A percentile compares a stretch with the other conserved stretches of the same genome.
Evolutionary conservation across 352 stramenopile genomes (phyloP).

Genomic region (Thraustochytrium striatum): DNA sequence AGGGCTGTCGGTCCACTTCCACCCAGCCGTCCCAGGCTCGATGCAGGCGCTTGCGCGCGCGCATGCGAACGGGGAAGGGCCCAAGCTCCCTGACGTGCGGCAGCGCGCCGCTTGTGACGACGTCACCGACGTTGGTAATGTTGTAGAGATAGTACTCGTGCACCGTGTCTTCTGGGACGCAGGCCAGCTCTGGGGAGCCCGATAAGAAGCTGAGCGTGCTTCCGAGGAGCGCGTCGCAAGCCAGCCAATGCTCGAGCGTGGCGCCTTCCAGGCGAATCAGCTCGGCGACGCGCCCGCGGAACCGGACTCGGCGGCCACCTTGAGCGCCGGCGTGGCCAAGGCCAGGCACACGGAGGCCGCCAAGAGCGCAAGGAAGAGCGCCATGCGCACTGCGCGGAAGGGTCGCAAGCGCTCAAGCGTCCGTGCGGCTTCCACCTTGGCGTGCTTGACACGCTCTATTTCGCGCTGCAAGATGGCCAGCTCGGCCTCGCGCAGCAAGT

Average conservation of each 20-base stretch:
- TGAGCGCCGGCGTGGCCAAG: not conserved
- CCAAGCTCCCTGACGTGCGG: conserved; percentile 17
- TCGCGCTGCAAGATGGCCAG: conserved; percentile 13
- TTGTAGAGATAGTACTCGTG: conserved; percentile 42
- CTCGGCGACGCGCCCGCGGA: not conserved
- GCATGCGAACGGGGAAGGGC: not conserved
- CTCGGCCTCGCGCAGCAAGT: conserved; percentile 41
- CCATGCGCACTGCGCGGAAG: not conserved
- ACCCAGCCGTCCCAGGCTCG: not conserved
- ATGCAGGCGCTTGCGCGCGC: not conserved
- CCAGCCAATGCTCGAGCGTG: not conserved
- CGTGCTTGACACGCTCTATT: not conserved
- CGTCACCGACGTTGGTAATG: conserved; percentile 17
- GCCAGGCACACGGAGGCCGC: not conserved
- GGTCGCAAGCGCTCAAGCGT: not conserved
- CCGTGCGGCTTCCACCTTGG: not conserved
- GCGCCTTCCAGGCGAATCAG: not conserved
- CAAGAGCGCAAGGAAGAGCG: not conserved
- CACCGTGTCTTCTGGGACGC: not conserved
- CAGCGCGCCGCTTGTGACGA: not conserved
- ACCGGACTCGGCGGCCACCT: not conserved
- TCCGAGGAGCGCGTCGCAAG: conserved; percentile 22
- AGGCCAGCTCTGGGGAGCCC: not conserved
- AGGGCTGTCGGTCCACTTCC: not conserved
- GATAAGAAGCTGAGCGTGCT: not conserved